Evolutionary conservation across 345 rosid genomes (phyloP).

Genomic region (Salix purpurea): DNA sequence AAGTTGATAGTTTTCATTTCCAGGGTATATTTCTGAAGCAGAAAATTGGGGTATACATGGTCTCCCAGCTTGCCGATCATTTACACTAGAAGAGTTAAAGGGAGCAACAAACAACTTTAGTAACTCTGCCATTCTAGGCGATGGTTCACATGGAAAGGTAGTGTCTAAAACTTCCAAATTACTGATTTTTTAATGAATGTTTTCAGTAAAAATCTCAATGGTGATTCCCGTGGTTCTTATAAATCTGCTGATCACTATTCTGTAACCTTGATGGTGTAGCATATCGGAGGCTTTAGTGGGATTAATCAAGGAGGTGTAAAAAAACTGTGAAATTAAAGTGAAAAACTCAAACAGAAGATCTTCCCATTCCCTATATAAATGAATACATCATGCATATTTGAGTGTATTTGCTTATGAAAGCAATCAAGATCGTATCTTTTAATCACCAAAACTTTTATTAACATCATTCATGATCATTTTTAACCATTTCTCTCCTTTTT

Average conservation of each 20-base stretch:
- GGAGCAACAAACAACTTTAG: slow-evolving; percentile 44
- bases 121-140: slow-evolving; percentile 31
- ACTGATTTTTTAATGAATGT: background rate
- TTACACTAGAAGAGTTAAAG: slow-evolving; percentile 40
- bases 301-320: background rate
- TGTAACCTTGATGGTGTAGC: background rate
- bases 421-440: background rate
- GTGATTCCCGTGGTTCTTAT: background rate
- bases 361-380: background rate
- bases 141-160: slow-evolving; percentile 49
- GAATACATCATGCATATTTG: background rate
- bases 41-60: slow-evolving; percentile 27
- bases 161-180: background rate
- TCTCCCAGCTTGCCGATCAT: slow-evolving; percentile 35
- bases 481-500: background rate
- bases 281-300: background rate
- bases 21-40: slow-evolving; percentile 37
- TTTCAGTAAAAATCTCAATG: background rate
- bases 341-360: background rate
- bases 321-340: background rate
- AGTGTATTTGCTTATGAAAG: background rate
- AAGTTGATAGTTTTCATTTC: background rate
- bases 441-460: background rate
- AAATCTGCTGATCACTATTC: background rate
- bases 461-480: background rate